phyloP scores from a whole-genome alignment of 495 filamentous ascomycete species.

The Acidiella bohemica region DNA sequence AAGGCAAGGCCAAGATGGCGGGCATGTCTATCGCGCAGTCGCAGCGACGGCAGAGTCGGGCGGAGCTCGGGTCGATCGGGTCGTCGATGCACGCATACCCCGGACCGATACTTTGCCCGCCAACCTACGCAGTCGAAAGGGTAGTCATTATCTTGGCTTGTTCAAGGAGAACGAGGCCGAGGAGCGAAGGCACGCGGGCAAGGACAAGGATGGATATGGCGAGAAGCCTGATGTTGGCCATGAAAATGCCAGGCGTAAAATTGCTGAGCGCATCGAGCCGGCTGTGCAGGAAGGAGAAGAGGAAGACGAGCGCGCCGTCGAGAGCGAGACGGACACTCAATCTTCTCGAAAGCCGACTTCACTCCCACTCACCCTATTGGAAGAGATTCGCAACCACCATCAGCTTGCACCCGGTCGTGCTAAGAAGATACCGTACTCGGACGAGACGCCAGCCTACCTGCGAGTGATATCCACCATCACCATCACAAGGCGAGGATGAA shows the following conservation, averaged over 20 bases:
- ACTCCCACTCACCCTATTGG: slow-evolving; percentile 39
- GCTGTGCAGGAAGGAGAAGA: slow-evolving; percentile 1
- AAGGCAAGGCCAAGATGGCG: slow-evolving; percentile 25
- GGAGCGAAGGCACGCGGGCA: slow-evolving; percentile 18
- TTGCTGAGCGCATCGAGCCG: neutral
- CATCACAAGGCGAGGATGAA: slow-evolving; percentile 47
- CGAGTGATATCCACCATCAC: no score
- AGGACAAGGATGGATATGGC: slow-evolving; percentile 3
- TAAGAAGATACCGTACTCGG: slow-evolving; percentile 40
- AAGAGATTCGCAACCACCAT: slow-evolving; percentile 46
- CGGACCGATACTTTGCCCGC: slow-evolving; percentile 50
- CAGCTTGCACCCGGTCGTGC: slow-evolving; percentile 43
- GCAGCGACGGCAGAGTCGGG: slow-evolving; percentile 14
- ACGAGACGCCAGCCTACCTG: slow-evolving; percentile 35
- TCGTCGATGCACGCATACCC: slow-evolving; percentile 66
- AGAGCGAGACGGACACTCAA: slow-evolving; percentile 3
- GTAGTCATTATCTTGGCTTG: slow-evolving; percentile 78
- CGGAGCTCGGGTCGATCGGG: slow-evolving; percentile 55
- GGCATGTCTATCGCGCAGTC: slow-evolving; percentile 16
- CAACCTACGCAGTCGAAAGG: slow-evolving; percentile 81
- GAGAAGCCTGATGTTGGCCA: neutral
- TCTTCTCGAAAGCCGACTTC: no score
- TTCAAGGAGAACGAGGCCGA: slow-evolving; percentile 77
- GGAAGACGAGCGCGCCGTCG: neutral
- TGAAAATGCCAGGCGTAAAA: slow-evolving; percentile 22